phyloP scores from a whole-genome alignment of 495 filamentous ascomycete species.

The Neurospora terricola region DNA sequence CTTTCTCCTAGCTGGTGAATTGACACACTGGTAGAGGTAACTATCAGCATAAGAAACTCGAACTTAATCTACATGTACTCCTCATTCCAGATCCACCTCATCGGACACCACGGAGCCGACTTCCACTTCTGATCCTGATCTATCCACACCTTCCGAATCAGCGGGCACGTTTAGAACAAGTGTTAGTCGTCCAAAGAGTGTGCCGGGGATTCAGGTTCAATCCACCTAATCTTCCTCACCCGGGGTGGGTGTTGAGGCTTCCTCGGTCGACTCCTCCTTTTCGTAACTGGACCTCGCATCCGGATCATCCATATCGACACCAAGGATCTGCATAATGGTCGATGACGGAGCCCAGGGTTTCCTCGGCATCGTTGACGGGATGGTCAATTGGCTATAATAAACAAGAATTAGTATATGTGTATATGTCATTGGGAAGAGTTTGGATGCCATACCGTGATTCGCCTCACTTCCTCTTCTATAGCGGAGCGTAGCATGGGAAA shows the following conservation, averaged over 20 bases:
- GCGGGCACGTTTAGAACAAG: neutral
- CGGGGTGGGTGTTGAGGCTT: neutral
- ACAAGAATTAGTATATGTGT: no score
- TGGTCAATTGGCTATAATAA: no score
- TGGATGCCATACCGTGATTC: no score
- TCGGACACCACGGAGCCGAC: neutral
- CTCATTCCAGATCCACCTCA: neutral
- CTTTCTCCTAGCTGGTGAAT: neutral
- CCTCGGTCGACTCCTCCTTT: neutral
- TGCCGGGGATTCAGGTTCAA: neutral
- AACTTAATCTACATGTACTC: neutral
- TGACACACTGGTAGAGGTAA: neutral
- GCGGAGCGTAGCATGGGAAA: no score
- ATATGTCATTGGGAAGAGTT: no score
- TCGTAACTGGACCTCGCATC: neutral
- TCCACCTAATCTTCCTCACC: neutral
- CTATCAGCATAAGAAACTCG: neutral
- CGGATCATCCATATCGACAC: neutral
- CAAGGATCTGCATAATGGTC: neutral
- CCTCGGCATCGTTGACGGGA: neutral
- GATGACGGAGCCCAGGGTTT: neutral
- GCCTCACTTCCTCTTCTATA: no score
- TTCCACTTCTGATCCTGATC: neutral
- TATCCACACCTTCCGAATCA: neutral
- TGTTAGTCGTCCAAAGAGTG: neutral